Evolutionary conservation across 2,329 filamentous ascomycete species (phyloP), one percentile per base, ranked within the genome.

Genomic region (Fusarium pseudograminearum): DNA sequence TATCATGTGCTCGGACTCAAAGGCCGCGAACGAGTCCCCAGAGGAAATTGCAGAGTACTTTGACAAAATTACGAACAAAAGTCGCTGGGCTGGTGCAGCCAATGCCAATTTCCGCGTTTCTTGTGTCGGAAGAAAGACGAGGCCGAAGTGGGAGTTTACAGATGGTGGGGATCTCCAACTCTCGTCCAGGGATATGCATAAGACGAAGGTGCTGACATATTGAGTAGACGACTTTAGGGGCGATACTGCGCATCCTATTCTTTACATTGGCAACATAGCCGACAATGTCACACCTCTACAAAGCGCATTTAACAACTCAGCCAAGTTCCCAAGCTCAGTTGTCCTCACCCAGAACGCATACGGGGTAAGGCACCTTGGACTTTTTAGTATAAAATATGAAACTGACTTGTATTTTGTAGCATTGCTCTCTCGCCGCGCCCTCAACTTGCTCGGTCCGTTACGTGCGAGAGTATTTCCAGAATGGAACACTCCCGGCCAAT

Each of bases 271-370:
- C 12, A 84, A 84, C 63, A 70, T 76, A 31, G 80, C 79, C 16
- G 84, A 86, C 65, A 85, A 84, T 42, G 79, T 85, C 26, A 85
- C 84, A n/a, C 84, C 84, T 20, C 69, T 82, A 4, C 69, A 80
- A 20, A 84, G 82, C 63, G 83, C 84, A 7, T 61, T 78, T n/a
- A 83, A 81, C 59, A 83, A 83, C 76, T 81, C 76, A 18, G 76
- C 74, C 4, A 77, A 79, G 1, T 87, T 86, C 52, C 78, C 78
- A 0, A 80, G 79, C 16, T 85, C 84, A 0, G 78, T 80, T 1
- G 76, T 87, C 8, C 73, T 87, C 28, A 78, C 82, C 15, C 84
- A 86, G 69, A 83, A 86, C 45, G 82, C 82, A 1, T 86, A 83
- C 41, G 85, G 85, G 7, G 84, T 85, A 78, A 76, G 82, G 76